A percentile compares a stretch with the other conserved stretches of the same genome.
phyloP scores from a whole-genome alignment of 2,329 filamentous ascomycete species.

The Pseudofabraea citricarpa region DNA sequence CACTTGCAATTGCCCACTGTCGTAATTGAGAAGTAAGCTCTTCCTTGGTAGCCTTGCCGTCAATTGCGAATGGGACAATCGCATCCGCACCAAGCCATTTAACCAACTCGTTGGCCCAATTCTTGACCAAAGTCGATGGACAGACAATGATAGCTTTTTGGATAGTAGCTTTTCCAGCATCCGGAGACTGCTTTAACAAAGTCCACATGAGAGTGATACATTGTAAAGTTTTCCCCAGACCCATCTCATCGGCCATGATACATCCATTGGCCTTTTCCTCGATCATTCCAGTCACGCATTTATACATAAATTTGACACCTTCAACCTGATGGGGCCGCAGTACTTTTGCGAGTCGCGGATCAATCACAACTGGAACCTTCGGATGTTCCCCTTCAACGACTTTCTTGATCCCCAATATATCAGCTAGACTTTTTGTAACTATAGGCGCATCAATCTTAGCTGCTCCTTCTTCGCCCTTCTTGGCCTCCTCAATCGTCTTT shows the following conservation, averaged over 20 bases:
- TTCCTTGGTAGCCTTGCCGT: slow-evolving; percentile 93
- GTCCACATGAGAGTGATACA: slow-evolving; percentile 98
- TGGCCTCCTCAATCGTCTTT: slow-evolving; percentile 38
- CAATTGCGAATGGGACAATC: slow-evolving; percentile 89
- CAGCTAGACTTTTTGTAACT: slow-evolving; percentile 90
- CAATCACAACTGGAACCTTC: slow-evolving; percentile 94
- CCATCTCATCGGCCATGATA: slow-evolving; percentile 99
- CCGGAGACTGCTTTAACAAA: slow-evolving; percentile 87
- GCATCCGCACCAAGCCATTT: slow-evolving; percentile 96
- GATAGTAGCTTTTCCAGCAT: slow-evolving; percentile 89
- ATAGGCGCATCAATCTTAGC: slow-evolving; percentile 68
- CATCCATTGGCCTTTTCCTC: slow-evolving; percentile 92
- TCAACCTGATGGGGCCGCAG: slow-evolving; percentile 95
- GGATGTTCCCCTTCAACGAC: slow-evolving; percentile 75
- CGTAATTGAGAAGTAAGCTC: slow-evolving; percentile 85
- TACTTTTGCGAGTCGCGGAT: slow-evolving; percentile 83
- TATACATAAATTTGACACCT: slow-evolving; percentile 96
- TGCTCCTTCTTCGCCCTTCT: slow-evolving; percentile 41
- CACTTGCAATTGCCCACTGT: slow-evolving; percentile 90
- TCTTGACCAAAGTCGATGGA: slow-evolving; percentile 91
- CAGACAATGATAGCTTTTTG: slow-evolving; percentile 97
- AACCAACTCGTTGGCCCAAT: slow-evolving; percentile 94
- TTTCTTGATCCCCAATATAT: slow-evolving; percentile 93
- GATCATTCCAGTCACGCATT: slow-evolving; percentile 90
- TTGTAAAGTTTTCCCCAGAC: slow-evolving; percentile 92